Evolutionary conservation across 768 basidiomycete genomes (phyloP).

Genomic region (Pleurotus ostreatus): DNA sequence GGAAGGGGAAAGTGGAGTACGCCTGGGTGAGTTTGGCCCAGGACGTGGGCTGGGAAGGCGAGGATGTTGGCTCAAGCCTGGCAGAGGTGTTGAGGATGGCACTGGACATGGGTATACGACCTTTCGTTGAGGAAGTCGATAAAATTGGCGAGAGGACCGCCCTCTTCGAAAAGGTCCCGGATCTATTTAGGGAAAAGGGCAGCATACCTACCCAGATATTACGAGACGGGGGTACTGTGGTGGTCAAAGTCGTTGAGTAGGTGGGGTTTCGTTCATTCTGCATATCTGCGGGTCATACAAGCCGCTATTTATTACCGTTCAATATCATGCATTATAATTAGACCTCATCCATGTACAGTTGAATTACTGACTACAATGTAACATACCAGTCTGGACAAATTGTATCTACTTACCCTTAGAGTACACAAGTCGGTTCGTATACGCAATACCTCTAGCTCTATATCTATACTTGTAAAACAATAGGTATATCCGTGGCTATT

Average conservation of each 20-base stretch:
- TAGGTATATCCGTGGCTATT: no score
- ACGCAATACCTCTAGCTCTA: no score
- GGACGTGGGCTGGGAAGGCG: conserved; percentile 82
- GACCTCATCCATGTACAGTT: not conserved
- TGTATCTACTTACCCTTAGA: no score
- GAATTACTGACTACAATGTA: not conserved
- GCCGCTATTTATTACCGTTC: not conserved
- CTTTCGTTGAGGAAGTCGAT: not conserved
- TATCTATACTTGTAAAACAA: no score
- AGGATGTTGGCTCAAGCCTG: conserved; percentile 56
- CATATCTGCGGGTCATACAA: not conserved
- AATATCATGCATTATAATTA: no score
- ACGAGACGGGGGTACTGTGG: conserved; percentile 12
- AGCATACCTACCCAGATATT: not conserved
- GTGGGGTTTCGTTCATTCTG: not conserved
- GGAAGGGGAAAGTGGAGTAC: conserved; percentile 55
- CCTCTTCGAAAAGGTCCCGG: not conserved
- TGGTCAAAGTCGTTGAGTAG: conserved; percentile 12
- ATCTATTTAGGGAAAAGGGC: not conserved
- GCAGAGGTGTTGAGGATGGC: conserved; percentile 37
- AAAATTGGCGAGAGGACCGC: not conserved
- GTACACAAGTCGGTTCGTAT: no score
- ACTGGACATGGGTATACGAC: conserved; percentile 34
- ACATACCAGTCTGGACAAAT: no score
- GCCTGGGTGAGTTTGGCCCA: conserved; percentile 79